These are phyloP conservation scores for Diplocarpon mali DNA, from an alignment of 2,329 filamentous ascomycete species.

Conservation along the genomic window DNA sequence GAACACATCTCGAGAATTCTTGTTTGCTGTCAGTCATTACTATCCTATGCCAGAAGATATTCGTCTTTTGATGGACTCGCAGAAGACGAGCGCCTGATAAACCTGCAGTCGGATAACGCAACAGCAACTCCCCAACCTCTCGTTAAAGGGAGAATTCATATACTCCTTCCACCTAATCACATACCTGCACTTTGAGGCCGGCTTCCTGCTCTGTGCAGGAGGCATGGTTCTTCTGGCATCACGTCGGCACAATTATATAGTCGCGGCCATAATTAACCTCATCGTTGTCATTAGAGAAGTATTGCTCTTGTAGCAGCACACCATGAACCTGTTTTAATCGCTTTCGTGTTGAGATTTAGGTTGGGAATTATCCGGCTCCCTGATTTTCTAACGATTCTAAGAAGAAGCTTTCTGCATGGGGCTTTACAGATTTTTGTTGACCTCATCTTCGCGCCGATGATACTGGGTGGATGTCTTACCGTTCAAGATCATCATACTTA, in stretches of 20 bases:
- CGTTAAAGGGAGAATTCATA: background rate
- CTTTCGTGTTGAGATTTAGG: background rate
- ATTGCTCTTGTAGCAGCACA: background rate
- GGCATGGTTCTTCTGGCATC: background rate
- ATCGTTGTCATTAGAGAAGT: background rate
- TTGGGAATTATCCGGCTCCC: too few relatives aligned
- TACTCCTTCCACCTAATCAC: conserved; percentile 3
- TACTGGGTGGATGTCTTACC: too few relatives aligned
- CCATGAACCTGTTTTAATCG: background rate
- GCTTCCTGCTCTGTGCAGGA: background rate
- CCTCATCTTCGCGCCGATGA: background rate
- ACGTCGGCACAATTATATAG: background rate
- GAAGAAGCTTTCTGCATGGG: background rate
- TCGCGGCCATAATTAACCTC: background rate
- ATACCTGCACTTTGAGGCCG: background rate
- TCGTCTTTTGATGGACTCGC: background rate
- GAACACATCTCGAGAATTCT: background rate
- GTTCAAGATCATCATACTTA: background rate
- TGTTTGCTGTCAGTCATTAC: background rate
- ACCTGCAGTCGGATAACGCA: background rate
- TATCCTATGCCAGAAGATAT: background rate
- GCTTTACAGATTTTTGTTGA: background rate
- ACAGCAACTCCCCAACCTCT: background rate
- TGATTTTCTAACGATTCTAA: too few relatives aligned
- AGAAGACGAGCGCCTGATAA: background rate